Percentiles rank a stretch among this genome's conserved stretches.
These are phyloP conservation scores for Venturia carpophila DNA, from an alignment of 2,329 filamentous ascomycete genomes.

Conservation along the genomic window DNA sequence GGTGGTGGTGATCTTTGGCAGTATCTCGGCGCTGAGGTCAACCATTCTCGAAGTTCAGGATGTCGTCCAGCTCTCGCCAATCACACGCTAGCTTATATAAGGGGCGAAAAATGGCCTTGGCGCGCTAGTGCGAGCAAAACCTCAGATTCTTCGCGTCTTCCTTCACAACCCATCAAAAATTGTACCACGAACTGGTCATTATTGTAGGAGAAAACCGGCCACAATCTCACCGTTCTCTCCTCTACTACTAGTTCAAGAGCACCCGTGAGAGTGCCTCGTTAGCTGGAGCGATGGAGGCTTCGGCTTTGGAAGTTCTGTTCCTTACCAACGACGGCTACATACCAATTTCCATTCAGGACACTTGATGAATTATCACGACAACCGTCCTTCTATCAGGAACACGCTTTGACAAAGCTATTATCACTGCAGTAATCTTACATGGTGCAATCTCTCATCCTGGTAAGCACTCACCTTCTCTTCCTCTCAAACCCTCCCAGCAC, in stretches of 20 bases:
- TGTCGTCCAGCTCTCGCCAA: constrained; percentile 3
- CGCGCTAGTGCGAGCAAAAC: neutral
- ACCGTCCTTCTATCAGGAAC: neutral
- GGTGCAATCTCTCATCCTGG: neutral
- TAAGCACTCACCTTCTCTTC: neutral
- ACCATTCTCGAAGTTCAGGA: constrained; percentile 3
- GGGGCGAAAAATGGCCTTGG: too few species aligned
- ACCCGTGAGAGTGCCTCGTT: constrained; percentile 11
- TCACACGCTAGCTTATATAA: neutral
- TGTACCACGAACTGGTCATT: neutral
- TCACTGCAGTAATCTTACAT: neutral
- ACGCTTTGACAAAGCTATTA: neutral
- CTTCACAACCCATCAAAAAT: neutral
- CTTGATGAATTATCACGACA: neutral
- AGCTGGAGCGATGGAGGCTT: constrained; percentile 13
- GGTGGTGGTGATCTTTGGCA: neutral
- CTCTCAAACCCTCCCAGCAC: neutral
- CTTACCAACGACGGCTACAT: constrained; percentile 17
- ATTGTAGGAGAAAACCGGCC: constrained; percentile 4
- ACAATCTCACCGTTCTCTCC: neutral
- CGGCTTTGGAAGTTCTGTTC: constrained; percentile 8
- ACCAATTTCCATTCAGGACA: neutral
- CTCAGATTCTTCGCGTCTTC: neutral
- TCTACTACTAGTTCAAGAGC: neutral
- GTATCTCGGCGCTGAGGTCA: constrained; percentile 3